A percentile compares a stretch with the other conserved stretches of the same genome.
These are phyloP conservation scores for Sesbania bispinosa DNA, from an alignment of 306 rosid genomes.

Conservation along the genomic window DNA sequence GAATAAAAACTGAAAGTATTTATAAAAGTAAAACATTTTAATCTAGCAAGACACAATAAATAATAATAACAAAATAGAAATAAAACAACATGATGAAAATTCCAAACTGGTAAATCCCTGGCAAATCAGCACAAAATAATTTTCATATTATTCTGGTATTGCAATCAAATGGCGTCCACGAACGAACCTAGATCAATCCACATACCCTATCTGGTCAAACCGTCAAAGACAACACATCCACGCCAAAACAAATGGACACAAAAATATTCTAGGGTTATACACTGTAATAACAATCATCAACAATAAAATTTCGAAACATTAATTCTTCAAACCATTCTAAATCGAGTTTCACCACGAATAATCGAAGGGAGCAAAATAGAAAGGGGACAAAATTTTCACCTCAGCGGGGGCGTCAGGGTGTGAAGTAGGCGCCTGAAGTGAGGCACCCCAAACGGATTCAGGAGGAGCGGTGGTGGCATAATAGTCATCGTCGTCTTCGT, in stretches of 20 bases:
- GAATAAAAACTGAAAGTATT: too few relatives aligned
- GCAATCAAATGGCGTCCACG: too few relatives aligned
- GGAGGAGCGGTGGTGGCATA: too few relatives aligned
- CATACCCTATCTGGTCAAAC: not conserved
- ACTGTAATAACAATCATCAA: not conserved
- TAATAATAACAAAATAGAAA: not conserved
- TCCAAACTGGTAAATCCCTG: not conserved
- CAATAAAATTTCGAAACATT: not conserved
- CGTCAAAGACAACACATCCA: not conserved
- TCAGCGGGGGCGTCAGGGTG: not conserved
- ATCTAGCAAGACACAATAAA: not conserved
- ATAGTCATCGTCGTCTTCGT: too few relatives aligned
- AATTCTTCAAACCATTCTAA: not conserved
- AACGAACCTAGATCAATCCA: too few relatives aligned
- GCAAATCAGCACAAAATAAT: not conserved
- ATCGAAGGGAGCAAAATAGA: too few relatives aligned
- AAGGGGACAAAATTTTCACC: too few relatives aligned
- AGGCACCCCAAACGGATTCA: constrained; percentile 42
- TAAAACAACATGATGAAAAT: not conserved
- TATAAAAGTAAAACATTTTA: too few relatives aligned
- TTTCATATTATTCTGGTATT: too few relatives aligned
- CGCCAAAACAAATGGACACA: not conserved
- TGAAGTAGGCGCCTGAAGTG: not conserved
- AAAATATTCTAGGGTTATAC: not conserved
- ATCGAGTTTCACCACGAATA: too few relatives aligned